Conservation (phyloP, 1,139 yeast species). For the Pichia sp. region DNA sequence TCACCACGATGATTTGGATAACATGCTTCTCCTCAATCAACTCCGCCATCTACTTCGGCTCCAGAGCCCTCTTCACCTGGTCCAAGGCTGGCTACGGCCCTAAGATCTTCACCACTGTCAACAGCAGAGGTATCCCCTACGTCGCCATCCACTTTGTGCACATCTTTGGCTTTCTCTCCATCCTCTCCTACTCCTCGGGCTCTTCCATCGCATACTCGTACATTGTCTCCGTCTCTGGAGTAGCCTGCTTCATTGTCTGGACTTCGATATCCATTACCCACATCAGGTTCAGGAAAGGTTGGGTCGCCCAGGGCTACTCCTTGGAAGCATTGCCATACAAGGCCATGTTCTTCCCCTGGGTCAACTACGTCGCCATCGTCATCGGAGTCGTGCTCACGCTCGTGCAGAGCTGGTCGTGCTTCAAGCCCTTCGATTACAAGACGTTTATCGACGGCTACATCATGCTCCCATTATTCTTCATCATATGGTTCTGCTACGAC, state of each 20-base stretch:
- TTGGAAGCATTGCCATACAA: constrained; percentile 49
- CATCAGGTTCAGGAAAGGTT: constrained; percentile 48
- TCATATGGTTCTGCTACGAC: constrained; percentile 41
- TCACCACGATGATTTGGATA: constrained; percentile 48
- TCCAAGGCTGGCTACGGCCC: constrained; percentile 52
- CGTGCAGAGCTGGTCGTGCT: constrained; percentile 66
- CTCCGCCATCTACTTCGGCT: constrained; percentile 49
- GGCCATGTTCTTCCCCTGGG: constrained; percentile 50
- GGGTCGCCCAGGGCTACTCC: constrained; percentile 44
- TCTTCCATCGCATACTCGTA: constrained; percentile 51
- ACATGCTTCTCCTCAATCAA: constrained; percentile 54
- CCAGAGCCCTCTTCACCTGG: constrained; percentile 48
- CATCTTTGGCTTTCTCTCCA: constrained; percentile 46
- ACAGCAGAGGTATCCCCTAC: constrained; percentile 47
- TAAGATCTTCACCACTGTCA: constrained; percentile 38
- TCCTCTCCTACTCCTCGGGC: constrained; percentile 49
- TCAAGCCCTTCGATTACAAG: constrained; percentile 57
- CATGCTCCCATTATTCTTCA: constrained; percentile 52
- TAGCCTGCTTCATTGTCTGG: constrained; percentile 55
- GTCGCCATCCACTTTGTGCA: constrained; percentile 47
- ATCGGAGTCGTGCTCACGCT: constrained; percentile 52
- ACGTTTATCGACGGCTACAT: constrained; percentile 64
- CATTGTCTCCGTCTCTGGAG: constrained; percentile 53
- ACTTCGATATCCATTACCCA: constrained; percentile 41
- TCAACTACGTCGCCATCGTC: constrained; percentile 47